phyloP scores from a whole-genome alignment of 371 early-diverging fungal species.

The Mucor piriformis region DNA sequence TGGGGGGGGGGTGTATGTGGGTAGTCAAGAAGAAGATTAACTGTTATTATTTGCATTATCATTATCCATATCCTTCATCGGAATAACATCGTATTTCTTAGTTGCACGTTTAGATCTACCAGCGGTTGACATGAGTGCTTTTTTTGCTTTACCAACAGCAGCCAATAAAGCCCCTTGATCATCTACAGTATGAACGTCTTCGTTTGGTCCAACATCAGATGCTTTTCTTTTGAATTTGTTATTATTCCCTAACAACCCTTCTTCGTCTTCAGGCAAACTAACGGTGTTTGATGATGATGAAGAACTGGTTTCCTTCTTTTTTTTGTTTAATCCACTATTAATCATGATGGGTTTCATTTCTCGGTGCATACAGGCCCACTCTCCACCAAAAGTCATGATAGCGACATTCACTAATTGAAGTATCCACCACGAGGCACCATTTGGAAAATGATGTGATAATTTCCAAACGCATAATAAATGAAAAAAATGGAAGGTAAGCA shows the following conservation, averaged over 20 bases:
- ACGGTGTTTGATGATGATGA: neutral
- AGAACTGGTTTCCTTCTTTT: constrained; percentile 3
- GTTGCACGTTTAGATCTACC: constrained; percentile 22
- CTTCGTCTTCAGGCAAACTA: neutral
- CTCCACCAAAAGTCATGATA: constrained; percentile 77
- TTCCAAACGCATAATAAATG: constrained; percentile 67
- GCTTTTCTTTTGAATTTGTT: constrained; percentile 19
- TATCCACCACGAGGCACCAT: constrained; percentile 73
- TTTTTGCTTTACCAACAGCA: constrained; percentile 42
- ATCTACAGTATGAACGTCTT: constrained; percentile 1
- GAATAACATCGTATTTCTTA: constrained; percentile 41
- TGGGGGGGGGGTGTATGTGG: too few relatives aligned
- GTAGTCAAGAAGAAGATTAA: too few relatives aligned
- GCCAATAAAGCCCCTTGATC: constrained; percentile 36
- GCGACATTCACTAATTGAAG: constrained; percentile 53
- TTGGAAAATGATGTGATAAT: constrained; percentile 65
- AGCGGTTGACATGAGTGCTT: constrained; percentile 25
- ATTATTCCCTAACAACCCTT: neutral
- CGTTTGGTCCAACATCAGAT: constrained; percentile 21
- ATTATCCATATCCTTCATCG: constrained; percentile 34
- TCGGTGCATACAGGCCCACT: constrained; percentile 80
- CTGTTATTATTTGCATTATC: neutral
- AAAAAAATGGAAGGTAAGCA: constrained; percentile 71
- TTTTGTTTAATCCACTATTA: constrained; percentile 26
- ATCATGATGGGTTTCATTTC: constrained; percentile 85